Evolutionary conservation across 257 asterid genomes (phyloP).

Genomic region (Echium plantagineum): DNA sequence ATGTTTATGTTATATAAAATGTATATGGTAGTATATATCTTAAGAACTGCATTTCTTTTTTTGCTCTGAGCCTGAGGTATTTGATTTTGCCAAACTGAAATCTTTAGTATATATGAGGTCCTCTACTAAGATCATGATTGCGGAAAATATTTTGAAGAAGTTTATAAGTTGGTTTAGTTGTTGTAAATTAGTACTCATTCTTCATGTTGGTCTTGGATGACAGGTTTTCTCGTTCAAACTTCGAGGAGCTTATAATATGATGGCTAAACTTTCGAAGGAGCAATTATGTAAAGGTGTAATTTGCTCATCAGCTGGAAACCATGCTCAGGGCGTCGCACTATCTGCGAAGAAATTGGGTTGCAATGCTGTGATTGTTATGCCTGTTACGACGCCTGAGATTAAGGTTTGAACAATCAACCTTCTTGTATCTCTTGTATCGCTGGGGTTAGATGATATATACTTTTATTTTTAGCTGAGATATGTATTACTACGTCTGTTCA

Average conservation of each 20-base stretch:
- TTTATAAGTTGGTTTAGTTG: no score
- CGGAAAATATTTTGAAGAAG: no score
- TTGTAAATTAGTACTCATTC: neutral
- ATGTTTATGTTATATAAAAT: no score
- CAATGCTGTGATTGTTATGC: slow-evolving; percentile 75
- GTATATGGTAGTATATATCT: no score
- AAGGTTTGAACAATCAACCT: slow-evolving; percentile 37
- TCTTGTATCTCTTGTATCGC: neutral
- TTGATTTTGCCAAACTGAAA: no score
- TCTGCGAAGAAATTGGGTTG: slow-evolving; percentile 64
- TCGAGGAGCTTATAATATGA: no score
- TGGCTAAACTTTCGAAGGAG: slow-evolving; percentile 61
- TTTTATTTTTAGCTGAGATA: neutral
- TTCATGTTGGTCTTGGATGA: neutral
- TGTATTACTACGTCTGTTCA: slow-evolving; percentile 8
- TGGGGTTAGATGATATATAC: no score
- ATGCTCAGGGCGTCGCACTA: slow-evolving; percentile 93
- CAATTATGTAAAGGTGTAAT: slow-evolving; percentile 70
- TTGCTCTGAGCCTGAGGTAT: no score
- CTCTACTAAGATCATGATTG: no score
- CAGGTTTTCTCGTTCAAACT: slow-evolving; percentile 89
- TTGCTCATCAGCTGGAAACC: slow-evolving; percentile 98
- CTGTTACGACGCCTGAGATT: slow-evolving; percentile 88
- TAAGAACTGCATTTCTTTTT: no score
- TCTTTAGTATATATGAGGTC: no score